Evolutionary conservation across 2,329 filamentous ascomycete species (phyloP), one percentile per base, ranked within the genome.

Genomic region (Xylariaceae sp.): DNA sequence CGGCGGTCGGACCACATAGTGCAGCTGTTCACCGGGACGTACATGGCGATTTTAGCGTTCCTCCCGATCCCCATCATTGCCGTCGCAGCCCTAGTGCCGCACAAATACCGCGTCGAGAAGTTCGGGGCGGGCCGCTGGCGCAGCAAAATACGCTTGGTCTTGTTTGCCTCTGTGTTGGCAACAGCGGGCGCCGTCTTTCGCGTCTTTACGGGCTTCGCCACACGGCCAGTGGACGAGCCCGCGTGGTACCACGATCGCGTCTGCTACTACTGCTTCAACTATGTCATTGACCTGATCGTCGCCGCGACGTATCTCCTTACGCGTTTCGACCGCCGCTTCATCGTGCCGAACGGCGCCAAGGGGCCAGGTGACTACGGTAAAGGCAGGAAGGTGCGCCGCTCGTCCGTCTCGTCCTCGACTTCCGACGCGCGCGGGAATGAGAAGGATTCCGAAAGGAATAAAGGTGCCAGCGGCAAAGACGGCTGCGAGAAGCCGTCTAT

Each of bases 211-310:
- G 72, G 67, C 26, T 89, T 78, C 69, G 74, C 75, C 51, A 65
- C 74, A 0, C 78, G 77, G 26, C 81, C 76, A 3, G 62, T 65
- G 52, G 73, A 42, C 10, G 40, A 81, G 53, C 83, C 87, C 1
- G 85, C 84, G 5, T 88, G 85, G 79, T 92, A 85, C 67, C 80
- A 89, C 63, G 74, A 74, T 64, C 88, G 86, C 67, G 80, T 84
- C 1, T 83, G 80, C 63, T 95, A 90, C 74, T 95, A 94, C 73
- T 72, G 84, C 65, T 88, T 94, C 74, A 88, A 89, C 72, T 95
- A 88, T 66, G 74, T 74, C 15, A 76, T 92, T 36, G 91, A 95
- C 70, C 73, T 92, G 39, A 66, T 87, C 21, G 83, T 90, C 36
- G 77, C 92, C 4, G 79, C 77, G 49, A 72, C 85, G 8, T 92